Percentiles rank a stretch among this genome's conserved stretches.
Evolutionary conservation across 2,329 filamentous ascomycete species (phyloP).

Genomic region (Clarireedia paspali): DNA sequence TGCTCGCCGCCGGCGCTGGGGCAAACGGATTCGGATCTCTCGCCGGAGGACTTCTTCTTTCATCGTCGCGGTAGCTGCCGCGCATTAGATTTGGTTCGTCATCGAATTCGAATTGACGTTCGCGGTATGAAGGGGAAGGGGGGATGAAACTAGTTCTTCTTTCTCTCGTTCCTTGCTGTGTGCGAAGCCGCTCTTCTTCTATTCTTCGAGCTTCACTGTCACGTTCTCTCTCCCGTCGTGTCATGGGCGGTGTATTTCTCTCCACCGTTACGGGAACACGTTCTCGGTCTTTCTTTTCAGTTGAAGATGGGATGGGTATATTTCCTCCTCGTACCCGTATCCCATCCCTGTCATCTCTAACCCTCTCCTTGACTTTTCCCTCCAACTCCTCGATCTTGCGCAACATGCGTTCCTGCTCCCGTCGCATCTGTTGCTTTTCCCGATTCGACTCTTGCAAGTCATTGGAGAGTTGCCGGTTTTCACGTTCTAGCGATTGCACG

Average conservation of each 20-base stretch:
- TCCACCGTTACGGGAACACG: background rate
- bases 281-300: background rate
- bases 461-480: conserved; percentile 4
- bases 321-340: background rate
- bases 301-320: background rate
- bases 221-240: background rate
- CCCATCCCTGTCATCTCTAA: background rate
- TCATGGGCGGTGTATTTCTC: background rate
- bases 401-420: background rate
- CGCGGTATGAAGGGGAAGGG: background rate
- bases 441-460: conserved; percentile 4
- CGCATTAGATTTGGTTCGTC: background rate
- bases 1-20: background rate
- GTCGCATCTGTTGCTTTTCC: conserved; percentile 2
- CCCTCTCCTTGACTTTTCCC: background rate
- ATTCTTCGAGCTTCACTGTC: background rate
- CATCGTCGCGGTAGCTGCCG: background rate
- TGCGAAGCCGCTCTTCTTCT: background rate
- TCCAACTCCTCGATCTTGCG: background rate
- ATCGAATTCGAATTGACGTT: background rate
- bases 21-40: background rate
- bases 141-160: background rate
- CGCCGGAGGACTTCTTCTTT: background rate
- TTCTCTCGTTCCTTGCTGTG: background rate
- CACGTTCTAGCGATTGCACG: background rate